Evolutionary conservation across 2,329 filamentous ascomycete species (phyloP).

Genomic region (Orbilia blumenaviensis): DNA sequence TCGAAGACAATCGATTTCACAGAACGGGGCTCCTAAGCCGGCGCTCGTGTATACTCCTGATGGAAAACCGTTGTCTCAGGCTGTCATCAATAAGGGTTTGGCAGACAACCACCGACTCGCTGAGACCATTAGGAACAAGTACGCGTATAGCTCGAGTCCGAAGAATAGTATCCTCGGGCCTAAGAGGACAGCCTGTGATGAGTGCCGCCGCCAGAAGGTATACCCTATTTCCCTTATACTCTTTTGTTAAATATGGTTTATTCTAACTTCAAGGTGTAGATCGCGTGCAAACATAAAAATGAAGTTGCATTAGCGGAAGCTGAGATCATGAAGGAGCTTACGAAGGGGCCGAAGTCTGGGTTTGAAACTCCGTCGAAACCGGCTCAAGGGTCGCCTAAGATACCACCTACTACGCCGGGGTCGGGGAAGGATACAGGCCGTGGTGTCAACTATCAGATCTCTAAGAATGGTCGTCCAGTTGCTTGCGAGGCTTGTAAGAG

Average conservation of each 20-base stretch:
- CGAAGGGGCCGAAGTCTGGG: constrained; percentile 15
- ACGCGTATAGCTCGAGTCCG: constrained; percentile 41
- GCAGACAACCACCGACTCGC: constrained; percentile 42
- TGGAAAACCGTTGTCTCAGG: constrained; percentile 47
- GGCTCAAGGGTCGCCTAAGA: constrained; percentile 32
- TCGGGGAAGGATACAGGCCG: constrained; percentile 30
- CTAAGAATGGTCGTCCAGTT: constrained; percentile 49
- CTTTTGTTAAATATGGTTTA: background rate
- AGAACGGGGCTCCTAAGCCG: constrained; percentile 35
- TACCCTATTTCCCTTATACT: too few species aligned
- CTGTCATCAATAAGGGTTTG: constrained; percentile 48
- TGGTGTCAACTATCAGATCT: constrained; percentile 51
- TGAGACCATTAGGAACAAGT: constrained; percentile 48
- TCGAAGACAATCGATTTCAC: constrained; percentile 28
- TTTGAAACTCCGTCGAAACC: constrained; percentile 37
- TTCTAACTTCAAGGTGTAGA: constrained; percentile 12
- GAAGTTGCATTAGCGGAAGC: constrained; percentile 49
- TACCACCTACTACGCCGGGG: constrained; percentile 4
- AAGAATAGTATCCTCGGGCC: constrained; percentile 53
- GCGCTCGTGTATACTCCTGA: constrained; percentile 38
- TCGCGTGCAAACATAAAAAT: constrained; percentile 52
- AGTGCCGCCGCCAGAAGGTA: constrained; percentile 54
- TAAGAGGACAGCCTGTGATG: constrained; percentile 53
- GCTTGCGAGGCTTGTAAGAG: constrained; percentile 53
- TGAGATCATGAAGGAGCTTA: constrained; percentile 50